Conservation (phyloP, 371 early-diverging fungal species). For the Gilbertella persicaria region DNA sequence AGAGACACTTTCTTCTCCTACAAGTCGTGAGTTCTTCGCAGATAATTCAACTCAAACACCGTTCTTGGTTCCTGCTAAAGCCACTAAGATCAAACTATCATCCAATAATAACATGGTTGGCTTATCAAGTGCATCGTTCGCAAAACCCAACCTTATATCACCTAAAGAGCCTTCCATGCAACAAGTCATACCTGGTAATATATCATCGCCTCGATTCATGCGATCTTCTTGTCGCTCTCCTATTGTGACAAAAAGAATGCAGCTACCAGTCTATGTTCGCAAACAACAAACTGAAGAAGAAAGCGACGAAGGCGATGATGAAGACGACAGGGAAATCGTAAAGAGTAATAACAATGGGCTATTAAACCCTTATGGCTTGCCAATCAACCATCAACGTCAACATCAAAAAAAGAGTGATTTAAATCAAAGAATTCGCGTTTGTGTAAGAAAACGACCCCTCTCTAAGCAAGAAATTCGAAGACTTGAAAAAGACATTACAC, state of each 20-base stretch:
- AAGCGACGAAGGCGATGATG: constrained; percentile 11
- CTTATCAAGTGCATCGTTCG: constrained; percentile 16
- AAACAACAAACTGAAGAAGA: constrained; percentile 5
- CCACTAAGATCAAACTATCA: not conserved
- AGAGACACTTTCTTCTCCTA: not conserved
- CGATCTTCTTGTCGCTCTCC: constrained; percentile 13
- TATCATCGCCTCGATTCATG: constrained; percentile 19
- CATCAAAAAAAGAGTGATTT: constrained; percentile 50
- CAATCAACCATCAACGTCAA: constrained; percentile 1
- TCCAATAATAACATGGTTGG: constrained; percentile 14
- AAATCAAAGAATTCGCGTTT: constrained; percentile 89
- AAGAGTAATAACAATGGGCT: not conserved
- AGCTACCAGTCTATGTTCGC: constrained; percentile 5
- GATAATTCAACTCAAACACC: constrained; percentile 6
- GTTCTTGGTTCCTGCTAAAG: constrained; percentile 10
- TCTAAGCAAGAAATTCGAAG: constrained; percentile 75
- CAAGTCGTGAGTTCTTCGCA: not conserved
- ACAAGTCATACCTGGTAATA: constrained; percentile 9
- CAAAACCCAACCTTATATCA: too few species aligned
- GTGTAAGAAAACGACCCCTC: constrained; percentile 95
- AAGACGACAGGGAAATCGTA: constrained; percentile 9
- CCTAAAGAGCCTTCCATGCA: constrained; percentile 9
- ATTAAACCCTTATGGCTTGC: constrained; percentile 6
- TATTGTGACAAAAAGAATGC: constrained; percentile 8
- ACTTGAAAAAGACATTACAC: constrained; percentile 89